Base-by-base conservation (phyloP, 2,329 filamentous ascomycete genomes). In the Aureobasidium subglaciale region DNA sequence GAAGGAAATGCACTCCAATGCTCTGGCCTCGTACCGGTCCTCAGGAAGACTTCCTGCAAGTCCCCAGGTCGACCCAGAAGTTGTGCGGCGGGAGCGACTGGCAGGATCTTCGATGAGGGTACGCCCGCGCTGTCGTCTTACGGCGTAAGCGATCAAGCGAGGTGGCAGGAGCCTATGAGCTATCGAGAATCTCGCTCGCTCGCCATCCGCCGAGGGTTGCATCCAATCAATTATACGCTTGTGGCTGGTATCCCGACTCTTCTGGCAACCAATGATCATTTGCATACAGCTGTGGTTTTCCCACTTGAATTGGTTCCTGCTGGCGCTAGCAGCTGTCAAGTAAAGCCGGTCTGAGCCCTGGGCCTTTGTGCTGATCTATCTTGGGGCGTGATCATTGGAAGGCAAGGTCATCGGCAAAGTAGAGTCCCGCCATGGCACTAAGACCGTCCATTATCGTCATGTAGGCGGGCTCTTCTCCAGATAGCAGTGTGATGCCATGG, bases 51-150 rank as follows among this genome's bases (percentile, higher is more conserved):
- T 32, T 34, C 5, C 37, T 24, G 20, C n/a, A 53, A 27, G 43
- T 32, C 30, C 18, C 30, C 30, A 53, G 30, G 50, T 55, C 40
- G 40, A 45, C 24, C 35, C 25, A 45, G 13, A 37, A 37, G 29
- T 22, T 16, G 50, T 55, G 29, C 50, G 32, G 45, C 38, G 38
- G 40, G 40, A 32, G 29, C 22, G 50, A 55, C 38, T 37, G 29
- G 20, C 40, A 45, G 50, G 22, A 55, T 34, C 35, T 5, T 34
- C 37, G 29, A 35, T n/a, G 6, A 20, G 35, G 40, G 48, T 25
- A 52, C 48, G 50, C 50, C 35, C 38, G 50, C 50, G 40, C 50
- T 55, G 50, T 45, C 50, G 40, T 55, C 50, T 43, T 45, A 55
- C 50, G 22, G 29, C 50, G 38, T 35, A 41, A 37, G 20, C 40